Percentiles rank a stretch among this genome's conserved stretches.
phyloP scores from a whole-genome alignment of 1,139 yeast species.

The Saccharomyces hybrid region DNA sequence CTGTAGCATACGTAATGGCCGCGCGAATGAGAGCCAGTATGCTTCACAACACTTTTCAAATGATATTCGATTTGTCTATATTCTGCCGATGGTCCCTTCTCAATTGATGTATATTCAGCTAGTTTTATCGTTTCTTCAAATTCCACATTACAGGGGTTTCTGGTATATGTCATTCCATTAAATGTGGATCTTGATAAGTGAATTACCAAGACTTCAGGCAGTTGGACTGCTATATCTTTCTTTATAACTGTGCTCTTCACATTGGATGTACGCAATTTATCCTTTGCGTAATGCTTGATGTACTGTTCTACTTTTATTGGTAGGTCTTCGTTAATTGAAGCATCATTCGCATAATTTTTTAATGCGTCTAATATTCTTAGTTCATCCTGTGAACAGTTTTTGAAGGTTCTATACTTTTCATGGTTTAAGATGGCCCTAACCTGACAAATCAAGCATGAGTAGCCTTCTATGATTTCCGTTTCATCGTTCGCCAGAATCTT shows the following conservation, averaged over 20 bases:
- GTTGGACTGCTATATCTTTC: conserved; percentile 50
- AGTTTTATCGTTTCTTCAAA: conserved; percentile 54
- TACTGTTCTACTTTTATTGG: conserved; percentile 39
- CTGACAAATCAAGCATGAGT: conserved; percentile 70
- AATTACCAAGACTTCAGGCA: conserved; percentile 65
- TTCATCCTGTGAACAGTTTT: conserved; percentile 10
- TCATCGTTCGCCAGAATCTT: conserved; percentile 52
- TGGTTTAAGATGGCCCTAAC: conserved; percentile 40
- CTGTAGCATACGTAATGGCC: conserved; percentile 88
- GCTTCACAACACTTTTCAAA: conserved; percentile 69
- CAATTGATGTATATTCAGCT: conserved; percentile 12
- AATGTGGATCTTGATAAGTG: conserved; percentile 80
- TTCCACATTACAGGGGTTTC: conserved; percentile 69
- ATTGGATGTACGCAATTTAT: conserved; percentile 40
- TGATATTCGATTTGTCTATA: conserved; percentile 39
- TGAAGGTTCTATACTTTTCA: conserved; percentile 14
- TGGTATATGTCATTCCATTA: conserved; percentile 56
- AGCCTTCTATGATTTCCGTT: conserved; percentile 69
- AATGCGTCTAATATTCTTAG: conserved; percentile 28
- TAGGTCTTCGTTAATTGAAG: conserved; percentile 59
- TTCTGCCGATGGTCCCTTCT: conserved; percentile 1
- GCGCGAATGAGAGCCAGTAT: conserved; percentile 78
- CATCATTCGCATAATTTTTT: conserved; percentile 31
- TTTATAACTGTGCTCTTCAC: conserved; percentile 61
- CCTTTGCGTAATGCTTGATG: conserved; percentile 40